Evolutionary conservation across 2,329 filamentous ascomycete species (phyloP).

Genomic region (Trichoderma semiorbis): DNA sequence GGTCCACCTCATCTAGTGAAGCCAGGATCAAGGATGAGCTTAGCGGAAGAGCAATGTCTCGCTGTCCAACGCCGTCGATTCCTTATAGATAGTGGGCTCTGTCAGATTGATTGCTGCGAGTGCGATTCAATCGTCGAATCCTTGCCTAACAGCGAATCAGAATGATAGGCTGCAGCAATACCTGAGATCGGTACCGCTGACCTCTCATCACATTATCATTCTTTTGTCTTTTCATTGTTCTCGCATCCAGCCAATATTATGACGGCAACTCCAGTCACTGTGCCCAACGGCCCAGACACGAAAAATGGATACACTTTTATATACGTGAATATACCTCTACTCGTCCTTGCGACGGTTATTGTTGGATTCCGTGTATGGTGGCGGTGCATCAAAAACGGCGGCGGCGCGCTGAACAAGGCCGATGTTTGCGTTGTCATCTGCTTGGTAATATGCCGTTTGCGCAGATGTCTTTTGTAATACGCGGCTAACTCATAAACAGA

Average conservation of each 20-base stretch:
- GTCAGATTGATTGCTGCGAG: neutral
- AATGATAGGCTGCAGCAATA: neutral
- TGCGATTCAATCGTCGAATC: neutral
- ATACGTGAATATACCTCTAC: constrained; percentile 10
- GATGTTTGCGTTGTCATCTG: constrained; percentile 12
- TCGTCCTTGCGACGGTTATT: neutral
- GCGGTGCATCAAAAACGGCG: constrained; percentile 1
- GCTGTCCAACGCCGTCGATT: neutral
- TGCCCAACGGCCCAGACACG: constrained; percentile 2
- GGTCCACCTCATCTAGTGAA: neutral
- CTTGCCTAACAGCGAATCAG: neutral
- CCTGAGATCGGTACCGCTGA: neutral
- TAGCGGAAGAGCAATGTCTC: neutral
- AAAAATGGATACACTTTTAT: constrained; percentile 5
- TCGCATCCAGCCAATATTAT: neutral
- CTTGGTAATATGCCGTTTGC: neutral
- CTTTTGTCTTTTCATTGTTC: neutral
- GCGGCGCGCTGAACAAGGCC: neutral
- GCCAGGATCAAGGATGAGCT: constrained; percentile 2
- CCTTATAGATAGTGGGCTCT: neutral
- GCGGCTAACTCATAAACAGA: neutral
- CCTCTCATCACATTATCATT: neutral
- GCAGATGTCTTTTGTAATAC: neutral
- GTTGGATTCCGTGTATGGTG: constrained; percentile 13
- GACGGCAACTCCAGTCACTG: neutral